Percentiles rank a stretch among this genome's conserved stretches.
These are phyloP conservation scores for Aspergillus sclerotiicarbonarius DNA, from an alignment of 495 filamentous ascomycete species.

Conservation along the genomic window DNA sequence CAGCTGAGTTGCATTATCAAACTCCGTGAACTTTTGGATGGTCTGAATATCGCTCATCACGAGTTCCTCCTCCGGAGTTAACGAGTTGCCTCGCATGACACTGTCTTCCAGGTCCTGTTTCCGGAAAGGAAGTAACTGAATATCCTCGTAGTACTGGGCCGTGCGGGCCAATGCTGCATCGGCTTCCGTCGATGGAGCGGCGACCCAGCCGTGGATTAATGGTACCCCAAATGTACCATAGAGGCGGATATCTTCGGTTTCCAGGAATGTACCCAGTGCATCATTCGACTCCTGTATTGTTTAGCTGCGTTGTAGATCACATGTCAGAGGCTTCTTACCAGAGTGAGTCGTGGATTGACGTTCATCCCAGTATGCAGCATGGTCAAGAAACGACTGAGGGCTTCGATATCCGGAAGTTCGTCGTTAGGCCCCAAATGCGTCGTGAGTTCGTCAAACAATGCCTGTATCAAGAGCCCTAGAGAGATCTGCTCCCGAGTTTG, in stretches of 20 bases:
- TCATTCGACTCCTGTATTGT: conserved; percentile 37
- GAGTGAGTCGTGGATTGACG: conserved; percentile 84
- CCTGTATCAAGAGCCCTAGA: conserved; percentile 78
- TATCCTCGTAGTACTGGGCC: conserved; percentile 83
- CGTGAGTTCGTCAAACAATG: conserved; percentile 87
- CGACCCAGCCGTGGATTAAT: conserved; percentile 92
- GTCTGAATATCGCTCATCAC: conserved; percentile 74
- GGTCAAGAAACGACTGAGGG: conserved; percentile 81
- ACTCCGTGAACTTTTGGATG: conserved; percentile 75
- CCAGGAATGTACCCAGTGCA: conserved; percentile 70
- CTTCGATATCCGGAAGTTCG: conserved; percentile 77
- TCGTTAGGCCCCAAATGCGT: conserved; percentile 54
- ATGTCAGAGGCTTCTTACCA: conserved; percentile 43
- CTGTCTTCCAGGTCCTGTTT: conserved; percentile 87
- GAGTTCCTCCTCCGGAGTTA: conserved; percentile 63
- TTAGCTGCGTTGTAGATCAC: conserved; percentile 25
- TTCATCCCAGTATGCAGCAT: conserved; percentile 97
- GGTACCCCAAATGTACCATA: conserved; percentile 87
- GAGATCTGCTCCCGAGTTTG: conserved; percentile 82
- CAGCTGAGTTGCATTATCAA: conserved; percentile 77
- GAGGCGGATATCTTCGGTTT: conserved; percentile 77
- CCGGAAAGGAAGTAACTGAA: conserved; percentile 80
- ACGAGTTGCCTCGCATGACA: conserved; percentile 52
- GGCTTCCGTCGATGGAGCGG: conserved; percentile 58
- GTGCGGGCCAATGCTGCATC: conserved; percentile 66